Evolutionary conservation across 2,329 filamentous ascomycete species (phyloP).

Genomic region (Balansia obtecta): DNA sequence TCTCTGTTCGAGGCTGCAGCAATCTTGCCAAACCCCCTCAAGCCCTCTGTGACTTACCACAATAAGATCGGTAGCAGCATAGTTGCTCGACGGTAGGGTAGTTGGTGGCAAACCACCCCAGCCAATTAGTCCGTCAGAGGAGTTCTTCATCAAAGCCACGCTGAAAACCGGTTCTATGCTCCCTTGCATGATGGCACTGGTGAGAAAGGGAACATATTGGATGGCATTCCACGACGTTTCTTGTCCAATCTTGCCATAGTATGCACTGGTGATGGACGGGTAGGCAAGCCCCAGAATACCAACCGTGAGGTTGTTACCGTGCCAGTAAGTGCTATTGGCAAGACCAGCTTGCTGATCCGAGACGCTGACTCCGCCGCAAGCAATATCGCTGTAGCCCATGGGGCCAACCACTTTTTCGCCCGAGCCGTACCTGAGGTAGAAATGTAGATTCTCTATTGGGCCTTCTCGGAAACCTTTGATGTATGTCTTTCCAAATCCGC

Average conservation of each 20-base stretch:
- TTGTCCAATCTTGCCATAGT: constrained; percentile 25
- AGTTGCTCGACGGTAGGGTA: constrained; percentile 16
- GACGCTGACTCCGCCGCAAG: constrained; percentile 32
- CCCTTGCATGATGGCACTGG: constrained; percentile 34
- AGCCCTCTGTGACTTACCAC: constrained; percentile 23
- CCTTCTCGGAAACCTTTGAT: constrained; percentile 28
- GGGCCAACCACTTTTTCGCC: constrained; percentile 34
- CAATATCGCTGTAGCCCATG: constrained; percentile 33
- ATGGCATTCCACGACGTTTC: constrained; percentile 25
- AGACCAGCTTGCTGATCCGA: constrained; percentile 34
- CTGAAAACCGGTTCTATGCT: constrained; percentile 33
- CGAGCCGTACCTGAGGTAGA: constrained; percentile 34
- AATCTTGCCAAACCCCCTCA: not conserved
- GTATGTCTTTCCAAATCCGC: constrained; percentile 28
- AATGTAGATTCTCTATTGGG: constrained; percentile 28
- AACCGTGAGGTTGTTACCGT: constrained; percentile 38
- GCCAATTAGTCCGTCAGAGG: constrained; percentile 30
- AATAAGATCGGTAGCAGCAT: constrained; percentile 28
- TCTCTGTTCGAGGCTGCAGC: not conserved
- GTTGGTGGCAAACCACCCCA: constrained; percentile 34
- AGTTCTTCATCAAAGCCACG: constrained; percentile 34
- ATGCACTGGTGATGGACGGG: constrained; percentile 36
- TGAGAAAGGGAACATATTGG: constrained; percentile 36
- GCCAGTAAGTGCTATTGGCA: constrained; percentile 37
- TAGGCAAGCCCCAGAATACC: constrained; percentile 40